phyloP scores from a whole-genome alignment of 345 rosid genomes.

The Ricinus communis region DNA sequence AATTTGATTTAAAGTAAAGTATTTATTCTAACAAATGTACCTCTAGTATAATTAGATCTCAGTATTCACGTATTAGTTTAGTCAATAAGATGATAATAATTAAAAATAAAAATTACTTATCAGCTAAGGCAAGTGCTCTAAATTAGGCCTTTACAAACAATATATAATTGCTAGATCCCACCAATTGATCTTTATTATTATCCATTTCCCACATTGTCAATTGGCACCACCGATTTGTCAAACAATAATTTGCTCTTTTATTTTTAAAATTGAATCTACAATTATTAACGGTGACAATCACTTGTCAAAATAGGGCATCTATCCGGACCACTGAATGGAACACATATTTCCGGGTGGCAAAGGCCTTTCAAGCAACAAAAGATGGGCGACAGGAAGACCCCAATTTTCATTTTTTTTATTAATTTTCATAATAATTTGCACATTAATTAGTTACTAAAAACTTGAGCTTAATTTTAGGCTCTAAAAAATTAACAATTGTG shows the following conservation, averaged over 20 bases:
- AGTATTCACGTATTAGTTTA: too few relatives aligned
- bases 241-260: not conserved
- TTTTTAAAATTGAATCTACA: not conserved
- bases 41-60: not conserved
- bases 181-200: conserved; percentile 17
- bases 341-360: not conserved
- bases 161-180: conserved; percentile 13
- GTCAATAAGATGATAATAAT: too few relatives aligned
- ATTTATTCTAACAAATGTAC: too few relatives aligned
- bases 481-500: too few relatives aligned
- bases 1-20: too few relatives aligned
- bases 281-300: not conserved
- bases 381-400: not conserved
- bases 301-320: not conserved
- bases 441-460: too few relatives aligned
- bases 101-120: too few relatives aligned
- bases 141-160: too few relatives aligned
- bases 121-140: too few relatives aligned
- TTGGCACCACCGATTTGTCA: conserved; percentile 5
- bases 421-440: not conserved
- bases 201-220: not conserved
- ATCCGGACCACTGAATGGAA: conserved; percentile 10
- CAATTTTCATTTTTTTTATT: too few relatives aligned
- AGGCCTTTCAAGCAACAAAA: not conserved
- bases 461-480: too few relatives aligned